Evolutionary conservation across 805 yeast species (phyloP).

Genomic region (Priceomyces haplophilus): DNA sequence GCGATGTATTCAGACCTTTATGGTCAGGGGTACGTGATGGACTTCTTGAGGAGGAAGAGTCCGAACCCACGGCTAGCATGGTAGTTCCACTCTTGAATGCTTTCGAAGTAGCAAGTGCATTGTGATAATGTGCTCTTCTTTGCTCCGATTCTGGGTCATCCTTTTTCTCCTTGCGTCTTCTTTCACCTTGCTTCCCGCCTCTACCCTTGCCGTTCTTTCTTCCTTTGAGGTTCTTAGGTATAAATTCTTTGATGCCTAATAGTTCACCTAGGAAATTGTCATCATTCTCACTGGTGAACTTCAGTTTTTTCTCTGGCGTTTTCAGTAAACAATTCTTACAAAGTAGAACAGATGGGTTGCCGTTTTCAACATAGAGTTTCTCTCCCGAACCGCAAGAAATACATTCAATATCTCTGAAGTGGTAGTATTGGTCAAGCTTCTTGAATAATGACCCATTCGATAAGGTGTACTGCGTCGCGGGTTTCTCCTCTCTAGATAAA

Average conservation of each 20-base stretch:
- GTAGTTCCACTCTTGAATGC: conserved; percentile 38
- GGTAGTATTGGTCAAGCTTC: conserved; percentile 45
- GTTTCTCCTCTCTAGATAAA: conserved; percentile 41
- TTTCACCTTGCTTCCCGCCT: conserved; percentile 7
- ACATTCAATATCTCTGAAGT: conserved; percentile 52
- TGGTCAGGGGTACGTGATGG: conserved; percentile 5
- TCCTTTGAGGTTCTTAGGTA: conserved; percentile 18
- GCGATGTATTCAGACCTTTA: neutral
- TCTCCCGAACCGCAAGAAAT: conserved; percentile 40
- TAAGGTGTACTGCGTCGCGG: conserved; percentile 49
- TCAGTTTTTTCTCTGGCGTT: conserved; percentile 7
- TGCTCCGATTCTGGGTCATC: conserved; percentile 31
- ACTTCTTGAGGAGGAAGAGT: conserved; percentile 11
- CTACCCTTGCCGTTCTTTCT: conserved; percentile 28
- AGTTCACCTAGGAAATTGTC: conserved; percentile 46
- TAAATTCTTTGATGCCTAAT: conserved; percentile 46
- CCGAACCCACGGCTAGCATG: conserved; percentile 37
- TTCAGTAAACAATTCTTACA: conserved; percentile 44
- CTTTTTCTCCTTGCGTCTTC: conserved; percentile 16
- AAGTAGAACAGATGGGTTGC: conserved; percentile 22
- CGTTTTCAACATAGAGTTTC: conserved; percentile 21
- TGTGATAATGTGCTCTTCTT: conserved; percentile 37
- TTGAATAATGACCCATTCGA: conserved; percentile 55
- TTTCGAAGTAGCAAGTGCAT: conserved; percentile 26
- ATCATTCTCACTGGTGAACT: conserved; percentile 44